Base-by-base conservation (phyloP, 495 filamentous ascomycete genomes). In the Talaromyces adpressus region DNA sequence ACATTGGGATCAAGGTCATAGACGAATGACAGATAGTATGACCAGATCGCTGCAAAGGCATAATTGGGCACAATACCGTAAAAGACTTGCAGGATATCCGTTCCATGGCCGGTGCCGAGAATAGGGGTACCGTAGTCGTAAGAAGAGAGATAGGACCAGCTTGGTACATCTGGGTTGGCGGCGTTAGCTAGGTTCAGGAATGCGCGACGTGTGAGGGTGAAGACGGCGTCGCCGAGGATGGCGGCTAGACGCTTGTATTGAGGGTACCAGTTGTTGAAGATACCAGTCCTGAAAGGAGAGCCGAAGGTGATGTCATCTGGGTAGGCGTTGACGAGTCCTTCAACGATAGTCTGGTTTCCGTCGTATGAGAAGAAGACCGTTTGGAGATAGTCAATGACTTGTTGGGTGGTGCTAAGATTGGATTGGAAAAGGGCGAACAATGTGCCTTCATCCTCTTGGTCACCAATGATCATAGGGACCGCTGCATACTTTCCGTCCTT, bases 171-270 rank as follows among this genome's bases (percentile, higher is more conserved):
- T 0, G 86, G 84, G 30, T 83, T 81, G 25, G 72, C 76, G 3
- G 75, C 47, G 0, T 60, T 54, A 2, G 81, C 68, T 1, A 58
- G 36, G 8, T 78, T 68, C 36, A 91, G 78, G 69, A 87, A 84
- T 1, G 73, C 61, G 11, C 89, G 82, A 0, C 89, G 82, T 1
- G 82, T 84, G 1, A 90, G 74, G 1, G 84, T 91, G 67, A 89
- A 90, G 23, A 81, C 81, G 1, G 87, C 68, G 64, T 92, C 89
- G 27, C 89, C 89, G 0, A 91, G 77, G 54, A 92, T 86, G n/a
- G 89, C 88, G 1, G 89, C 85, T 0, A 91, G 76, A 3, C 88
- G 87, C 71, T 92, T 93, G 79, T 85, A 91, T 67, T 89, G 81
- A 0, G 89, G 88, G 66, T 91, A 91, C 69, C 82, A 74, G 65